Evolutionary conservation across 306 rosid genomes (phyloP), one percentile per base, ranked within the genome.

Genomic region (Corylus avellana): DNA sequence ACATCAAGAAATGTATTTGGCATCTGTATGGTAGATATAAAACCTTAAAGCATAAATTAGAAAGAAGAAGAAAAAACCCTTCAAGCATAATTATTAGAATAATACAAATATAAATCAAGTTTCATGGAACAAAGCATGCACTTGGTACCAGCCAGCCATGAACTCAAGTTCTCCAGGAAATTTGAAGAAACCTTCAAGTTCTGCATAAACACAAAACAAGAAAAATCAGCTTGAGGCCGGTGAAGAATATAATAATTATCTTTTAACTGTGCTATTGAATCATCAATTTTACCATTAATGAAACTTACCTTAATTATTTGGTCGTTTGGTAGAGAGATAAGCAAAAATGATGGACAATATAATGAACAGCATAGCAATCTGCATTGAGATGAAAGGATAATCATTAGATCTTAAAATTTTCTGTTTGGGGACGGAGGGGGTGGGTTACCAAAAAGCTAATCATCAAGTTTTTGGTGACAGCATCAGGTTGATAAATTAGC

Each of bases 321-420:
- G 76, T 57, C 75, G 86, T 76, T 88, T 80, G 70, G 93, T 82
- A 14, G 87, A 80, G 80, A 88, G 73, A 77, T 88, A 93, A 17
- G 94, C 89, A 62, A 81, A 84, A 46, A 90, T 46, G 85, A 91
- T 81, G 75, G 93, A 80, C 67, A 93, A 59, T 20, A 84, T 32
- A 75, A 90, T 72, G 72, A 86, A 25, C 82, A 93, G 59, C 5
- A 90, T 42, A 82, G 90, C 22, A 81, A 91, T 83, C 98, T 93
- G 92, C 92, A 90, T 77, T 63, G 73, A 55, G 35, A 73, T 67
- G 64, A 51, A 13, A 56, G 8, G 12, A 61, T 55, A 14, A 76
- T 86, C 70, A 84, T 85, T 67, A 22, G 71, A 63, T 48, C 70
- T 68, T 54, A 16, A 17, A 22, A 67, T 10, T 67, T 67, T n/a